Evolutionary conservation across 208 protist species (phyloP), one percentile per base, ranked within the genome.

Genomic region (Leishmania amazonensis): DNA sequence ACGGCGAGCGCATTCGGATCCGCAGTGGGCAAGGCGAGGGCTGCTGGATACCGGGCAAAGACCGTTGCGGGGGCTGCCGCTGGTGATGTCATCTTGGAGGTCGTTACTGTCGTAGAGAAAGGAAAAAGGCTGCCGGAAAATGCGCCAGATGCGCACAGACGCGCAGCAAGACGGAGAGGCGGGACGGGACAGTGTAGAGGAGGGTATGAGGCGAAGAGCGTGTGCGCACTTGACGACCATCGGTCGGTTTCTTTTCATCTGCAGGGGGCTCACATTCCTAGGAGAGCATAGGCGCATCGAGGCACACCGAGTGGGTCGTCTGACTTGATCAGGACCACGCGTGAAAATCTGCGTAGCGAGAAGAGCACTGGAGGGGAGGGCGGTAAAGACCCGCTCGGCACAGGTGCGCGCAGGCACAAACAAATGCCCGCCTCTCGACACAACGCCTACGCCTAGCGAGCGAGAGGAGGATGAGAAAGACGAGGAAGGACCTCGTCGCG

Each of bases 1-100:
- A 95, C 80, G 21, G 91, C 89, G 35, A 97, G 81, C 2, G 91
- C 90, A 53, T 87, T 80, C 28, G 95, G 95, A 84, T 96, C 93
- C 28, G 85, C 88, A 5, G 89, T 91, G 28, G 93, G 95, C 49
- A 96, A 84, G 28, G 85, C 65, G n/a, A 97, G 82, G 8, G 86
- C 83, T 24, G 74, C 86, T 0, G 84, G 84, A 75, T 81, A 88
- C 65, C 85, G 79, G 11, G 81, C 67, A 19, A 90, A 64, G 4
- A 90, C 67, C 5, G 79, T 73, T 5, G 85, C 49, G 17, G 81
- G 62, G 9, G 73, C n/a, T 1, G 54, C 57, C 38, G 51, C 53
- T 17, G 57, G 31, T 9, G 75, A 7, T 24, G 75, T 9, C 75
- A 65, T 65, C 17, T 9, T 47, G 3, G 49, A 78, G 49, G 49